phyloP scores from a whole-genome alignment of 257 asterid genomes.

The Ilex asprella region DNA sequence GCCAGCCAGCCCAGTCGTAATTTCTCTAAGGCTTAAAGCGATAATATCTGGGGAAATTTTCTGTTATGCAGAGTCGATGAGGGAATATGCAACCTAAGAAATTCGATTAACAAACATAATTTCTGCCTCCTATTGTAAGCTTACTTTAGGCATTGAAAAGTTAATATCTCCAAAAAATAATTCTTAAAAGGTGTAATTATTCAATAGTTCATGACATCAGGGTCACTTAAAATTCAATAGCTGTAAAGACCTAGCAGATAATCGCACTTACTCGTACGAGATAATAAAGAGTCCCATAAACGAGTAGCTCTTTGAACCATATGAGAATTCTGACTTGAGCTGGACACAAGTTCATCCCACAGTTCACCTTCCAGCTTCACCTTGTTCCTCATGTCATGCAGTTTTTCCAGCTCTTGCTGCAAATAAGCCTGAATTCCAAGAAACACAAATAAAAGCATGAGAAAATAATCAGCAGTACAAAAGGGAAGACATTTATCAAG shows the following conservation, averaged over 20 bases:
- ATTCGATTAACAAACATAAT: no score
- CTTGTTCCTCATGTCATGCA: constrained; percentile 85
- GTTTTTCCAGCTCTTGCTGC: constrained; percentile 98
- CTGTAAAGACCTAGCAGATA: constrained; percentile 6
- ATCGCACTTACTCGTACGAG: constrained; percentile 75
- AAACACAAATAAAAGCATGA: background rate
- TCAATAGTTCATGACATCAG: constrained; percentile 9
- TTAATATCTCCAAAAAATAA: background rate
- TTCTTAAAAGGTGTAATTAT: constrained; percentile 7
- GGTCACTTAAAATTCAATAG: background rate
- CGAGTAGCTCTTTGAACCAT: constrained; percentile 99
- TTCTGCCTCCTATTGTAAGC: background rate
- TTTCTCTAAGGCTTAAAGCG: no score
- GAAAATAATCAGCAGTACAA: constrained; percentile 1
- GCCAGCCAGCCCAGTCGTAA: no score
- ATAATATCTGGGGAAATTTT: no score
- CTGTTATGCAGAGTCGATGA: no score
- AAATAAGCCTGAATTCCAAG: constrained; percentile 59
- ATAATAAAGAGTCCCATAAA: constrained; percentile 92
- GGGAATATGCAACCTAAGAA: no score
- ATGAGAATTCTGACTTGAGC: constrained; percentile 97
- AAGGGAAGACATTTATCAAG: background rate
- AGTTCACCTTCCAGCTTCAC: constrained; percentile 95
- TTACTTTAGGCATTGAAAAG: background rate
- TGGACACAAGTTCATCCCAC: constrained; percentile 98